Percentiles rank a stretch among this genome's conserved stretches.
phyloP scores from a whole-genome alignment of 108 stramenopile genomes.

The Pelagomonas calceolata region DNA sequence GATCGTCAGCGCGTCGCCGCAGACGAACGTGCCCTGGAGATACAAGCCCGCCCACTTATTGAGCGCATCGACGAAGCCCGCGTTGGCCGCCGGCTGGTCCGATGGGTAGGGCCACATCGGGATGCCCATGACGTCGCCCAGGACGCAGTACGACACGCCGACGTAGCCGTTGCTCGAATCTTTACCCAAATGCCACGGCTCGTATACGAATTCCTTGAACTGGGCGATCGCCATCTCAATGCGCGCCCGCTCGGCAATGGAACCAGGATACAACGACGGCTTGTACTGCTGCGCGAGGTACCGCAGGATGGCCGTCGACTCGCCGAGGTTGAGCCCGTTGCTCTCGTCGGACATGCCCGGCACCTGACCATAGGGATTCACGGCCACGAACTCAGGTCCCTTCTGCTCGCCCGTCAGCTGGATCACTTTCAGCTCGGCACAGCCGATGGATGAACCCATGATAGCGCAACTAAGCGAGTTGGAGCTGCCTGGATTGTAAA shows the following conservation, averaged over 20 bases:
- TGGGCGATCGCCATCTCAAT: background rate
- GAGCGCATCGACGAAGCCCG: background rate
- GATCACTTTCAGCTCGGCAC: no score
- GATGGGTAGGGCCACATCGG: background rate
- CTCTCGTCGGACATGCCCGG: no score
- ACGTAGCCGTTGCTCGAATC: background rate
- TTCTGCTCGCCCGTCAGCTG: no score
- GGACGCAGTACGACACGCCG: background rate
- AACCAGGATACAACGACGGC: background rate
- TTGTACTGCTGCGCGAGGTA: background rate
- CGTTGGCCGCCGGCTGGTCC: background rate
- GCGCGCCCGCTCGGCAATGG: background rate
- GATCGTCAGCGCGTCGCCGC: background rate
- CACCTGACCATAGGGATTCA: no score
- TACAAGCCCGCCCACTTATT: background rate
- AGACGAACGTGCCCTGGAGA: background rate
- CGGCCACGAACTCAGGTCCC: no score
- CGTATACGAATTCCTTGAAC: background rate
- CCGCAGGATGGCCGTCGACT: background rate
- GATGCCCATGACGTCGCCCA: background rate
- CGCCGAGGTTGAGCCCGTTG: background rate
- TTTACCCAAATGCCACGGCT: background rate
- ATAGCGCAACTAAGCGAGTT: no score
- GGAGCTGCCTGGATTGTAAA: no score
- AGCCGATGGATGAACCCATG: no score